These are phyloP conservation scores for Trichoderma polysporum DNA, from an alignment of 2,329 filamentous ascomycete genomes.

Conservation along the genomic window DNA sequence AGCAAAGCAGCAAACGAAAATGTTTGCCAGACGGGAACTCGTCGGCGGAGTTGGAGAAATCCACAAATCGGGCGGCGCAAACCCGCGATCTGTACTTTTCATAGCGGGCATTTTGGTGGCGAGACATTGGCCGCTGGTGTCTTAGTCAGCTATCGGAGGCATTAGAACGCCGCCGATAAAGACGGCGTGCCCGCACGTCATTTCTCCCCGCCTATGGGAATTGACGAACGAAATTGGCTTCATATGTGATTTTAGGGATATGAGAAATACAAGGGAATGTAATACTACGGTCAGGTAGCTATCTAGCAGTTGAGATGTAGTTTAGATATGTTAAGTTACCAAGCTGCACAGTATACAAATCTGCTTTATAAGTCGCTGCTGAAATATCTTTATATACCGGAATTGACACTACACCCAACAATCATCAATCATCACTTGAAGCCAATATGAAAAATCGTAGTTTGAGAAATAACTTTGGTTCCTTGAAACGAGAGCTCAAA, in stretches of 20 bases:
- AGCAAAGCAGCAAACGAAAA: not conserved
- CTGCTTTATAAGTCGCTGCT: too few relatives aligned
- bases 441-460: too few relatives aligned
- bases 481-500: too few relatives aligned
- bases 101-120: slow-evolving; percentile 16
- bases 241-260: not conserved
- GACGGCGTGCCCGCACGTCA: slow-evolving; percentile 7
- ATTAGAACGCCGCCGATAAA: slow-evolving; percentile 1
- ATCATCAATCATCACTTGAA: too few relatives aligned
- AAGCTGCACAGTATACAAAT: too few relatives aligned
- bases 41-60: slow-evolving; percentile 11
- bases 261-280: not conserved
- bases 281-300: too few relatives aligned
- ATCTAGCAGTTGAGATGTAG: too few relatives aligned
- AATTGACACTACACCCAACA: too few relatives aligned
- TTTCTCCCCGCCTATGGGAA: not conserved
- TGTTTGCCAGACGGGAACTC: not conserved
- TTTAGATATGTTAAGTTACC: too few relatives aligned
- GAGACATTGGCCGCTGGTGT: not conserved
- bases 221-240: not conserved
- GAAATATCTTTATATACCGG: too few relatives aligned
- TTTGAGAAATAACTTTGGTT: too few relatives aligned
- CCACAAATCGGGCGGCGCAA: not conserved
- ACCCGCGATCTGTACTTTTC: slow-evolving; percentile 27
- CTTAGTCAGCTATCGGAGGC: slow-evolving; percentile 18